Percentiles rank a stretch among this genome's conserved stretches.
Evolutionary conservation across 176 grass and related monocot species (phyloP).

Genomic region (Carex parvula): DNA sequence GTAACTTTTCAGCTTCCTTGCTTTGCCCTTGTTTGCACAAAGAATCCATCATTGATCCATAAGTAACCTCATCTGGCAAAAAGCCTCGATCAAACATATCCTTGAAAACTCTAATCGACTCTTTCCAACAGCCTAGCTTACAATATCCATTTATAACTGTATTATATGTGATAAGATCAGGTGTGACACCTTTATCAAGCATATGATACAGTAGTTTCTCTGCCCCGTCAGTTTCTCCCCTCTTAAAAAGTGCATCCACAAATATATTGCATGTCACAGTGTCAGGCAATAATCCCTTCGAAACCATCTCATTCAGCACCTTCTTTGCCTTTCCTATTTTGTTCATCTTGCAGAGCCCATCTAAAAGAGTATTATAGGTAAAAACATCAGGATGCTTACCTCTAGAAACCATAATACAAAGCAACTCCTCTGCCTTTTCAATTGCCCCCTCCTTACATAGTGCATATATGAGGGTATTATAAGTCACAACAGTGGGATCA

Average conservation of each 20-base stretch:
- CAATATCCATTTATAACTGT: neutral
- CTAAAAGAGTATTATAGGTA: neutral
- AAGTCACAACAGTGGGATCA: too few relatives aligned
- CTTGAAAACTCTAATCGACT: neutral
- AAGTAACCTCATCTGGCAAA: conserved; percentile 12
- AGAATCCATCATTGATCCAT: neutral
- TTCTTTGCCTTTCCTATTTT: neutral
- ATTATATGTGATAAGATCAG: neutral
- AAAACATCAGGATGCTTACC: neutral
- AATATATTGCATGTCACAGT: neutral
- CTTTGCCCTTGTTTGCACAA: conserved; percentile 5
- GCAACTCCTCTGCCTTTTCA: too few relatives aligned
- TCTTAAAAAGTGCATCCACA: neutral
- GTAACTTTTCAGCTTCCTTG: conserved; percentile 1
- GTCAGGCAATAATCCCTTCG: neutral
- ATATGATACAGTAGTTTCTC: neutral
- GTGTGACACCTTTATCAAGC: neutral
- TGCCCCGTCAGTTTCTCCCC: neutral
- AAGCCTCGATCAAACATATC: neutral
- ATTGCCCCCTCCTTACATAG: too few relatives aligned
- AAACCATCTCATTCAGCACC: conserved; percentile 10
- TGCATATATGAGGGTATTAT: too few relatives aligned
- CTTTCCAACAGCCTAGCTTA: neutral
- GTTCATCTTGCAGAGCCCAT: conserved; percentile 10
- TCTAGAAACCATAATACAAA: neutral